phyloP scores from a whole-genome alignment of 2,329 filamentous ascomycete genomes.

The Fusarium ramigenum region DNA sequence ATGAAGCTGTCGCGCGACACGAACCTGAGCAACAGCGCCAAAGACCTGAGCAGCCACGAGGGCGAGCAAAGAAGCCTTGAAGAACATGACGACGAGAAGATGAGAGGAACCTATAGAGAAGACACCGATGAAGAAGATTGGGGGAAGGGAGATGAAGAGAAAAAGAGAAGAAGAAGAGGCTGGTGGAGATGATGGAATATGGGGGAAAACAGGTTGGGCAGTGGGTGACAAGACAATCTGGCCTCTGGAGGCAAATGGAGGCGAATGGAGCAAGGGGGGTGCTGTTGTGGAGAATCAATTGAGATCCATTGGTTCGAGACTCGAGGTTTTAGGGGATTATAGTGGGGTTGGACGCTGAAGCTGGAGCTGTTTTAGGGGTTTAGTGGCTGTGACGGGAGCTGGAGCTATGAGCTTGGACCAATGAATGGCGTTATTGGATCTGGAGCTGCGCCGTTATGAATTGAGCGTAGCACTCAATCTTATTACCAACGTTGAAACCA shows the following conservation, averaged over 20 bases:
- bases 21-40: constrained; percentile 70
- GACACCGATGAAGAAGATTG: constrained; percentile 6
- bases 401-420: constrained; percentile 18
- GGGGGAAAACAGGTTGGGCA: constrained; percentile 17
- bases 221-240: constrained; percentile 46
- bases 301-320: not conserved
- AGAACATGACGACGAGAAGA: constrained; percentile 66
- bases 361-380: constrained; percentile 22
- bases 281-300: constrained; percentile 28
- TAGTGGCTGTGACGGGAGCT: constrained; percentile 2
- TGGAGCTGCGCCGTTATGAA: not conserved
- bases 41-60: constrained; percentile 76
- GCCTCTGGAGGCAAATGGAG: constrained; percentile 36
- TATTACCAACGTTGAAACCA: not conserved
- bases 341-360: constrained; percentile 2
- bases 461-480: not conserved
- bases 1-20: constrained; percentile 45
- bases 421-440: constrained; percentile 25
- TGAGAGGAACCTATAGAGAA: constrained; percentile 13
- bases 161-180: constrained; percentile 22
- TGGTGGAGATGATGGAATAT: constrained; percentile 35
- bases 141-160: constrained; percentile 2
- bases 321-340: not conserved
- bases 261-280: constrained; percentile 25
- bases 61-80: constrained; percentile 77